Evolutionary conservation across 106 monocot genomes (phyloP).

Genomic region (Hemerocallis citrina): DNA sequence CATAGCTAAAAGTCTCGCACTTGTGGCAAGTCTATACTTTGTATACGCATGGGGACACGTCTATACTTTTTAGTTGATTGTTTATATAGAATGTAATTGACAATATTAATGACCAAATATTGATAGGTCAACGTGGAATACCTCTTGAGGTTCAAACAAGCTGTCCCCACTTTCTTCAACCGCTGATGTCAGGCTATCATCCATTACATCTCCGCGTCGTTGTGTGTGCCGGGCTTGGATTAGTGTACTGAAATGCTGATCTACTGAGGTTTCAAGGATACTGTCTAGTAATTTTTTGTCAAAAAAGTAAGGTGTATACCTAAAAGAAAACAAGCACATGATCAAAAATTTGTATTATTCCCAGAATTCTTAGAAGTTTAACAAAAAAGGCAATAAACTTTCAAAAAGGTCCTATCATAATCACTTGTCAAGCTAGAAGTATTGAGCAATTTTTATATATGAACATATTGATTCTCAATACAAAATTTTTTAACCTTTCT

Average conservation of each 20-base stretch:
- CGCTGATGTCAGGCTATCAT: conserved; percentile 48
- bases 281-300: conserved; percentile 88
- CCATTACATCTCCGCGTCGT: conserved; percentile 58
- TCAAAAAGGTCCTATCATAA: no score
- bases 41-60: no score
- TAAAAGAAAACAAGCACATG: conserved; percentile 10
- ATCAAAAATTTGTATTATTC: no score
- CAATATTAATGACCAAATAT: background rate
- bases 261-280: conserved; percentile 93
- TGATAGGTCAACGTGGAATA: conserved; percentile 7
- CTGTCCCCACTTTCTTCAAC: conserved; percentile 63
- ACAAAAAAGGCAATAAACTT: no score
- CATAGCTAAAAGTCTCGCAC: no score
- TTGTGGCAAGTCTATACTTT: no score
- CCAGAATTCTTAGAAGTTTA: no score
- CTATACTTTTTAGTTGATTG: no score
- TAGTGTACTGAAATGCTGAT: conserved; percentile 90
- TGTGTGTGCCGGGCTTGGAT: conserved; percentile 64
- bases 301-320: conserved; percentile 99
- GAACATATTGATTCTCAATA: no score
- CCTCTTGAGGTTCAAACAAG: conserved; percentile 95
- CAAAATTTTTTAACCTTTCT: no score
- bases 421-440: no score
- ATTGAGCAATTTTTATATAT: no score
- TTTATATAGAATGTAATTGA: background rate